Evolutionary conservation across 2,329 filamentous ascomycete species (phyloP).

Genomic region (Cercospora zeina): DNA sequence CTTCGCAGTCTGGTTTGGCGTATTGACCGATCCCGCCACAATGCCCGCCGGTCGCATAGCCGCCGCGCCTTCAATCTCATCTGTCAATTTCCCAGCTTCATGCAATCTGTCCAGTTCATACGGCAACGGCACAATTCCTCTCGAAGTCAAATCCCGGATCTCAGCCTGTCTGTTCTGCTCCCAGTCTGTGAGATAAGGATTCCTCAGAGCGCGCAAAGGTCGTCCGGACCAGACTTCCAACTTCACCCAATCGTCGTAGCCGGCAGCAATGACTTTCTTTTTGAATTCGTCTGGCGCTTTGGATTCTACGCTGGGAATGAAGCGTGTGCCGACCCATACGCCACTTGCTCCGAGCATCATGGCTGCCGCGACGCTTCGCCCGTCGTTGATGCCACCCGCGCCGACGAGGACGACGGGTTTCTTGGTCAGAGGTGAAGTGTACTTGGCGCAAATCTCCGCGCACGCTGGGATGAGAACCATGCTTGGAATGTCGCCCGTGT

Average conservation of each 20-base stretch:
- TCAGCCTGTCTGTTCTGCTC: conserved; percentile 83
- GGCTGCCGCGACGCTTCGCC: conserved; percentile 80
- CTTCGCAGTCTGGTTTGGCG: conserved; percentile 26
- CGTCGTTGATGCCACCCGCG: conserved; percentile 89
- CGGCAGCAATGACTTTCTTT: conserved; percentile 69
- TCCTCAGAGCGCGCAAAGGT: conserved; percentile 86
- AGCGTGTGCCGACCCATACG: conserved; percentile 95
- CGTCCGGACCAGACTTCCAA: conserved; percentile 97
- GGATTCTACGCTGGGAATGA: conserved; percentile 71
- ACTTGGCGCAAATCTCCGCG: conserved; percentile 73
- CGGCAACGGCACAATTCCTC: conserved; percentile 90
- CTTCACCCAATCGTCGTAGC: conserved; percentile 90
- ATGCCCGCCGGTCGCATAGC: conserved; percentile 43
- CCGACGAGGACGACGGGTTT: conserved; percentile 84
- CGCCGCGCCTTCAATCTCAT: conserved; percentile 29
- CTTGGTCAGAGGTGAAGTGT: conserved; percentile 83
- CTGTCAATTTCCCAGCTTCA: conserved; percentile 33
- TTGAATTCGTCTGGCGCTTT: conserved; percentile 26
- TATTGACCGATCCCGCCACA: conserved; percentile 28
- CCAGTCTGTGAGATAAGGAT: conserved; percentile 91
- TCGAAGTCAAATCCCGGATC: conserved; percentile 83
- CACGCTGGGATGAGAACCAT: conserved; percentile 87
- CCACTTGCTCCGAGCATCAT: conserved; percentile 88
- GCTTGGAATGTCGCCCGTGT: conserved; percentile 76
- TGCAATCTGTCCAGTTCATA: conserved; percentile 80